Evolutionary conservation across 202 grass and related monocot genomes (phyloP), one percentile per base, ranked within the genome.

Genomic region (Setaria viridis): DNA sequence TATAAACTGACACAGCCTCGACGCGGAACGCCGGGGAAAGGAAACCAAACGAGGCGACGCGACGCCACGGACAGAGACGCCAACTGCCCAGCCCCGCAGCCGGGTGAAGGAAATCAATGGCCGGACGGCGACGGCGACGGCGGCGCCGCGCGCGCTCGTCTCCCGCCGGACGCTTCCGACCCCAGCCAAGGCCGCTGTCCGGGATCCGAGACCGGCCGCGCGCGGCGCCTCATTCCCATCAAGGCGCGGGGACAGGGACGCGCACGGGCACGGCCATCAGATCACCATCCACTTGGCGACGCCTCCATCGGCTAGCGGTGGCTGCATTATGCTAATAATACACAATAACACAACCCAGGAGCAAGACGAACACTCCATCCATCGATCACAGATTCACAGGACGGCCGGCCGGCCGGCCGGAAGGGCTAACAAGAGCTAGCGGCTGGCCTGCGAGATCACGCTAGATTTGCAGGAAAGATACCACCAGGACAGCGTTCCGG

Each of bases 401-500:
- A 25, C 25, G 25, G 25, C 58, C 5, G 58, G 58, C 58, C 58
- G 58, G 57, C 21, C 57, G 15, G 6, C 3, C 34, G 7, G 15
- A 43, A 1, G 79, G 17, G 53, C 30, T 68, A 17, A 39, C 37
- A 41, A 7, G 13, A 46, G 15, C 16, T 53, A 56, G 79, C 33
- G 11, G 46, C 45, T 65, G 17, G 53, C 68, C 77, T 74, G 69
- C 85, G 54, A 55, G 58, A 86, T 72, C 84, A 65, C 76, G 13
- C 77, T 42, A 73, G 55, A 51, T 73, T 73, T n/a, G 42, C 83
- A 30, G 62, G 64, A 47, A 63, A 51, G 30, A 60, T 72, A 19
- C 4, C 1, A 46, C 4, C 42, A 21, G 60, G 10, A 11, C 1
- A 7, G 14, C 53, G 11, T 21, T 7, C 63, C n/a, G 33, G 59